Conservation (phyloP, 768 basidiomycete genomes). For the Pleurotus citrinopileatus region DNA sequence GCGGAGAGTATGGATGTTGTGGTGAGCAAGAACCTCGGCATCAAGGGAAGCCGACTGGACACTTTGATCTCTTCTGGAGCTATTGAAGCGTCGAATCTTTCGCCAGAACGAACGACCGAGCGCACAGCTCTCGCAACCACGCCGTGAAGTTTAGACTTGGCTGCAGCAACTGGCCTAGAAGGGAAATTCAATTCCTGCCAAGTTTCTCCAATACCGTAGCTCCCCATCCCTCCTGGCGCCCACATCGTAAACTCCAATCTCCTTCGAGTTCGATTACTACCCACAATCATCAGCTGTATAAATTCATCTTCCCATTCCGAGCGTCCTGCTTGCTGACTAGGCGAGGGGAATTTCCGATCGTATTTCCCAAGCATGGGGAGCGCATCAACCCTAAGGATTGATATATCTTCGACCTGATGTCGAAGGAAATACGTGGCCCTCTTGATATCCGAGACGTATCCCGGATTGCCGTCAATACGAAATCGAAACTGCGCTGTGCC, state of each 20-base stretch:
- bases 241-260: not conserved
- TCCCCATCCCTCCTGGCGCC: not conserved
- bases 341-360: not conserved
- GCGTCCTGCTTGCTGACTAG: not conserved
- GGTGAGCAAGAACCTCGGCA: not conserved
- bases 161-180: not conserved
- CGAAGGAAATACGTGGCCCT: not conserved
- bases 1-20: not conserved
- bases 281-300: not conserved
- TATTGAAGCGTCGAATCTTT: not conserved
- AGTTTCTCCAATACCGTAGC: not conserved
- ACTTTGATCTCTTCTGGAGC: not conserved
- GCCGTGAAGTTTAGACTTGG: not conserved
- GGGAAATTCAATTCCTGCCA: not conserved
- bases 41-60: not conserved
- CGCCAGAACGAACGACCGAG: not conserved
- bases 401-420: not conserved
- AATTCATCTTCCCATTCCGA: not conserved
- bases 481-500: slow-evolving; percentile 28
- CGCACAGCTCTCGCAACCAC: not conserved
- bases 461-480: slow-evolving; percentile 20
- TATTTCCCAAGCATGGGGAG: not conserved
- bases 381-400: not conserved
- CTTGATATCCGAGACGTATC: not conserved
- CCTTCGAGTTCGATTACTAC: not conserved